Percentiles rank a stretch among this genome's conserved stretches.
Conservation (phyloP, 768 basidiomycete species). For the Pisolithus marmoratus region DNA sequence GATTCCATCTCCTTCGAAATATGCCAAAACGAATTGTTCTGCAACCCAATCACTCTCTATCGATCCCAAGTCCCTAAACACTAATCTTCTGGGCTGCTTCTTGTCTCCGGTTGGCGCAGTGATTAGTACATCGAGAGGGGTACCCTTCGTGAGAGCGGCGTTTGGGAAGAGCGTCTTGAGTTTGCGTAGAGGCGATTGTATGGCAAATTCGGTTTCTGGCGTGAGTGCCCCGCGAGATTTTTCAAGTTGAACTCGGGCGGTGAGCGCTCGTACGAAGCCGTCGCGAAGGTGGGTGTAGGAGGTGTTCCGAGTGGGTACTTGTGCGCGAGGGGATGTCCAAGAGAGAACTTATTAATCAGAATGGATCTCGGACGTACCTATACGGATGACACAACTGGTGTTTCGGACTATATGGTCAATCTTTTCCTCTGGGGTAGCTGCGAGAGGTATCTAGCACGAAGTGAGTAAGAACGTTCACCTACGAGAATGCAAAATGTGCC, state of each 20-base stretch:
- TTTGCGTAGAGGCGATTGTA: conserved; percentile 60
- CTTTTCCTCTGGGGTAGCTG: conserved; percentile 63
- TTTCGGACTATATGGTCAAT: conserved; percentile 61
- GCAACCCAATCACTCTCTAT: conserved; percentile 74
- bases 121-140: conserved; percentile 64
- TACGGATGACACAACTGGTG: conserved; percentile 67
- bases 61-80: conserved; percentile 68
- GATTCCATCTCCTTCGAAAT: conserved; percentile 64
- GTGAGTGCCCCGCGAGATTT: conserved; percentile 49
- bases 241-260: conserved; percentile 49
- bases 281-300: conserved; percentile 77
- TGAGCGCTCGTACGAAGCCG: conserved; percentile 73
- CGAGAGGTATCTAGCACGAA: conserved; percentile 42
- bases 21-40: conserved; percentile 64
- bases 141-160: conserved; percentile 59
- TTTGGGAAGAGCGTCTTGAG: conserved; percentile 76
- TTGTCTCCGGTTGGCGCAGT: conserved; percentile 44
- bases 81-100: conserved; percentile 45
- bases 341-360: background rate
- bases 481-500: background rate
- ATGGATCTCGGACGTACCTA: conserved; percentile 41
- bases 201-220: conserved; percentile 50
- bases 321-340: background rate
- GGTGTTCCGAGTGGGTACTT: conserved; percentile 78
- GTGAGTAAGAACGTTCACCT: background rate